Evolutionary conservation across 164 flowering plant species (phyloP).

Genomic region (Cinnamomum micranthum): DNA sequence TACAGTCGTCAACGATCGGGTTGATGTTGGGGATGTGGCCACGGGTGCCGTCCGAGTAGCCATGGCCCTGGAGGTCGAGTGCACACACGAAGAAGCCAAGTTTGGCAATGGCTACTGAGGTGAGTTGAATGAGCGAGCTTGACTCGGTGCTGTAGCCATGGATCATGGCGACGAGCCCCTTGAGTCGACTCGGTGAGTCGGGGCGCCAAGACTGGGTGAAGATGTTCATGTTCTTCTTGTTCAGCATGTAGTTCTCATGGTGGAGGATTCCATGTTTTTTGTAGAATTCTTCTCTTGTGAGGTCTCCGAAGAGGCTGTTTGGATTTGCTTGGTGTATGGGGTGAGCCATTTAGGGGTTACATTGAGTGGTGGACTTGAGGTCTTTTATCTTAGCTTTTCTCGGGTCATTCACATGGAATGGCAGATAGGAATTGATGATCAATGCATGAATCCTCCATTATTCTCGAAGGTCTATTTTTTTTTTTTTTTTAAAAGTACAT

Average conservation of each 20-base stretch:
- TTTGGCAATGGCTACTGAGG: slow-evolving; percentile 38
- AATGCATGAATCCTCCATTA: no score
- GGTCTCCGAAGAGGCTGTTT: slow-evolving; percentile 34
- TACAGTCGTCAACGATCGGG: slow-evolving; percentile 29
- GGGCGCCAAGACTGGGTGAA: slow-evolving; percentile 44
- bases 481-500: no score
- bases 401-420: no score
- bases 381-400: no score
- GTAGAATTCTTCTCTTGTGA: slow-evolving; percentile 34
- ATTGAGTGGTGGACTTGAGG: background rate
- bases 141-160: slow-evolving; percentile 43
- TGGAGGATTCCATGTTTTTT: slow-evolving; percentile 27
- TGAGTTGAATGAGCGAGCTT: slow-evolving; percentile 36
- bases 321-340: slow-evolving; percentile 40
- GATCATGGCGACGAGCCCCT: slow-evolving; percentile 35
- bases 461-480: no score
- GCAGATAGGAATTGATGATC: no score
- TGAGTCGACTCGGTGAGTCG: slow-evolving; percentile 1
- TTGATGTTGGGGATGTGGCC: slow-evolving; percentile 38
- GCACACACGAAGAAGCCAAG: slow-evolving; percentile 34
- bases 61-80: slow-evolving; percentile 50
- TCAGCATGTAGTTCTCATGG: slow-evolving; percentile 31
- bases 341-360: slow-evolving; percentile 15
- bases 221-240: slow-evolving; percentile 28
- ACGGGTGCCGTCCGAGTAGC: slow-evolving; percentile 34